phyloP scores from a whole-genome alignment of 1,139 yeast species.

The Magnusiomyces suaveolens region DNA sequence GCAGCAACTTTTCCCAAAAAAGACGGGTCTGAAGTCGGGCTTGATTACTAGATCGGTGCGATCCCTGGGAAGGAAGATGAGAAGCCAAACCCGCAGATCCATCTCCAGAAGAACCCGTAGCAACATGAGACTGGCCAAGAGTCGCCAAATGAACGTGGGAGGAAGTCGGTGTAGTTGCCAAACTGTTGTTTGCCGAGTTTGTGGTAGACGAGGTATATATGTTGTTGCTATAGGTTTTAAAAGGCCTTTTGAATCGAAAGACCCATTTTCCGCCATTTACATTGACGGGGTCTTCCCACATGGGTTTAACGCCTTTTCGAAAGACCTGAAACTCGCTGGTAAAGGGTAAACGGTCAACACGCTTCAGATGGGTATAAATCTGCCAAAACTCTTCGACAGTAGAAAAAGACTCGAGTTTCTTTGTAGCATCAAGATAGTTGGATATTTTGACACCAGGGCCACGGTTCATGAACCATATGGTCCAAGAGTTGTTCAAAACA shows the following conservation, averaged over 20 bases:
- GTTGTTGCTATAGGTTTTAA: conserved; percentile 17
- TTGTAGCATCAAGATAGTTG: conserved; percentile 31
- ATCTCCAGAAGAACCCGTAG: conserved; percentile 6
- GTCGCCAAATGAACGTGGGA: conserved; percentile 4
- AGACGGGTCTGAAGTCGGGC: conserved; percentile 25
- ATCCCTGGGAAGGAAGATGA: neutral
- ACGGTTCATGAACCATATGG: conserved; percentile 33
- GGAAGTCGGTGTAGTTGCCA: conserved; percentile 4
- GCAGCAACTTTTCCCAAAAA: conserved; percentile 30
- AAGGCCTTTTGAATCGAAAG: conserved; percentile 38
- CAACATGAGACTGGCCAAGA: conserved; percentile 1
- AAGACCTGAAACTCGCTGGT: conserved; percentile 55
- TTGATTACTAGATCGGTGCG: conserved; percentile 14
- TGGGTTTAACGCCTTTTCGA: conserved; percentile 56
- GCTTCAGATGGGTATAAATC: conserved; percentile 40
- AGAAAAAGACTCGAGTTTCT: conserved; percentile 28
- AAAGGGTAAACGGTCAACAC: conserved; percentile 40
- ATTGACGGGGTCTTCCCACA: conserved; percentile 64
- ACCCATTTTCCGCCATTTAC: conserved; percentile 61
- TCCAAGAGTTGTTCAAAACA: conserved; percentile 25
- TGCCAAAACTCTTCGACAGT: conserved; percentile 60
- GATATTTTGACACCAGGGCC: conserved; percentile 31
- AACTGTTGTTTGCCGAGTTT: conserved; percentile 3
- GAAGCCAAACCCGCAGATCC: conserved; percentile 1
- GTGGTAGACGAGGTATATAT: neutral